A percentile compares a stretch with the other conserved stretches of the same genome.
Evolutionary conservation across 805 yeast species (phyloP).

Genomic region (Kuraishia floccosa): DNA sequence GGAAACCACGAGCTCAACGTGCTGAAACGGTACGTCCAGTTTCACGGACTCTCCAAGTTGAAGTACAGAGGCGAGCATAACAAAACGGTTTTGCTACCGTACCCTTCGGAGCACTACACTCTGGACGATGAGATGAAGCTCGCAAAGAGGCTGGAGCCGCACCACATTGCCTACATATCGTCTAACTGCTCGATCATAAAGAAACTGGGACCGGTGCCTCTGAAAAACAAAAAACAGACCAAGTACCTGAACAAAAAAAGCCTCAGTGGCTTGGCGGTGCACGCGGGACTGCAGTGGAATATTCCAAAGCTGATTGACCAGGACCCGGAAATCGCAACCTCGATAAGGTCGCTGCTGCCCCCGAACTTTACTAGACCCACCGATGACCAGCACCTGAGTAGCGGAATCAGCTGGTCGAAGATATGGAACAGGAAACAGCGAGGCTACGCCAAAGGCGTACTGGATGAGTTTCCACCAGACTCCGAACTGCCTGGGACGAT

Average conservation of each 20-base stretch:
- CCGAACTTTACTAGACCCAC: slow-evolving; percentile 52
- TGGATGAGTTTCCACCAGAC: neutral
- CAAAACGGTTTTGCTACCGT: neutral
- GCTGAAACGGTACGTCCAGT: slow-evolving; percentile 50
- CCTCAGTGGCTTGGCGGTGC: slow-evolving; percentile 51
- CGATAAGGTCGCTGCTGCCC: slow-evolving; percentile 58
- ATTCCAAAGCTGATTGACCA: slow-evolving; percentile 38
- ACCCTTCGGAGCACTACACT: slow-evolving; percentile 14
- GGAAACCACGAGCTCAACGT: slow-evolving; percentile 85
- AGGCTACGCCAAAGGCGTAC: slow-evolving; percentile 1
- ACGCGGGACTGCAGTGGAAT: slow-evolving; percentile 75
- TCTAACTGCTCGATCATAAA: slow-evolving; percentile 49
- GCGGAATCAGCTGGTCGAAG: slow-evolving; percentile 19
- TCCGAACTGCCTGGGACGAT: slow-evolving; percentile 14
- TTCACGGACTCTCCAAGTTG: slow-evolving; percentile 30
- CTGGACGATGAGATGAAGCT: slow-evolving; percentile 27
- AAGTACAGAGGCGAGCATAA: neutral
- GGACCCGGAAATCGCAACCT: slow-evolving; percentile 49
- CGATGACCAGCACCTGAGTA: slow-evolving; percentile 22
- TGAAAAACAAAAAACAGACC: slow-evolving; percentile 14
- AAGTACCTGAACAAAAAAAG: slow-evolving; percentile 8
- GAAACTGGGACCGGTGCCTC: slow-evolving; percentile 49
- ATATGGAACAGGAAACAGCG: slow-evolving; percentile 18
- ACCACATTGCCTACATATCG: slow-evolving; percentile 50
- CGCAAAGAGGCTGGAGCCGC: slow-evolving; percentile 43